phyloP scores from a whole-genome alignment of 371 early-diverging fungal species.

The Rhizopus delemar region DNA sequence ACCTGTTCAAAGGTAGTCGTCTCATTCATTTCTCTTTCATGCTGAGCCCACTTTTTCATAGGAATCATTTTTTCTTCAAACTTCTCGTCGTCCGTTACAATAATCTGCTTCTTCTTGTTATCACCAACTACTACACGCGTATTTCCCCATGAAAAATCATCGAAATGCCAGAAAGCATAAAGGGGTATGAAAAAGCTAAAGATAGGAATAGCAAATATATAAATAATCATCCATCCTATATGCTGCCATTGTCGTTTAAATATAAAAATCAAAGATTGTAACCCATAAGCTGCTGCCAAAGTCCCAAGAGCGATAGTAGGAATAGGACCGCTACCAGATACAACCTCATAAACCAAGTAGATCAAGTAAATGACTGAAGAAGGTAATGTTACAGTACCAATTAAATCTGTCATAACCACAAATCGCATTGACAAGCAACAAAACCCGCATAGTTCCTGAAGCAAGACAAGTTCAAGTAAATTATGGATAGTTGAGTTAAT shows the following conservation, averaged over 20 bases:
- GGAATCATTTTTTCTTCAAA: slow-evolving; percentile 64
- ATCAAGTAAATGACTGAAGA: slow-evolving; percentile 87
- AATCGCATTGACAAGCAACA: slow-evolving; percentile 97
- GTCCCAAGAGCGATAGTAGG: slow-evolving; percentile 62
- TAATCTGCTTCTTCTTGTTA: slow-evolving; percentile 47
- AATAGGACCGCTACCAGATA: slow-evolving; percentile 49
- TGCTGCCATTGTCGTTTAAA: slow-evolving; percentile 91
- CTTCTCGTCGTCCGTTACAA: slow-evolving; percentile 52
- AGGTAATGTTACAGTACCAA: slow-evolving; percentile 92
- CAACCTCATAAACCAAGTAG: slow-evolving; percentile 74
- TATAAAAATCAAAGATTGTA: slow-evolving; percentile 86
- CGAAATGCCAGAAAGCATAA: slow-evolving; percentile 93
- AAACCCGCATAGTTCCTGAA: slow-evolving; percentile 92
- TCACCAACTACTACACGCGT: slow-evolving; percentile 88
- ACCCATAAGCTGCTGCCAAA: slow-evolving; percentile 75
- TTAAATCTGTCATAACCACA: slow-evolving; percentile 87
- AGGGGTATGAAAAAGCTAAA: slow-evolving; percentile 81
- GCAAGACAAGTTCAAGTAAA: slow-evolving; percentile 84
- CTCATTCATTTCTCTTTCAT: slow-evolving; percentile 78
- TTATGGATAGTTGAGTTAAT: slow-evolving; percentile 99
- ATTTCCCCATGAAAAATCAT: slow-evolving; percentile 98
- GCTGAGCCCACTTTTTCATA: slow-evolving; percentile 69
- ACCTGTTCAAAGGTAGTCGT: slow-evolving; percentile 21
- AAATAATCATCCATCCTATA: slow-evolving; percentile 97
- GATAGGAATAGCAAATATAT: slow-evolving; percentile 82